Percentiles rank a stretch among this genome's conserved stretches.
Evolutionary conservation across 768 basidiomycete species (phyloP).

Genomic region (Auricularia cornea): DNA sequence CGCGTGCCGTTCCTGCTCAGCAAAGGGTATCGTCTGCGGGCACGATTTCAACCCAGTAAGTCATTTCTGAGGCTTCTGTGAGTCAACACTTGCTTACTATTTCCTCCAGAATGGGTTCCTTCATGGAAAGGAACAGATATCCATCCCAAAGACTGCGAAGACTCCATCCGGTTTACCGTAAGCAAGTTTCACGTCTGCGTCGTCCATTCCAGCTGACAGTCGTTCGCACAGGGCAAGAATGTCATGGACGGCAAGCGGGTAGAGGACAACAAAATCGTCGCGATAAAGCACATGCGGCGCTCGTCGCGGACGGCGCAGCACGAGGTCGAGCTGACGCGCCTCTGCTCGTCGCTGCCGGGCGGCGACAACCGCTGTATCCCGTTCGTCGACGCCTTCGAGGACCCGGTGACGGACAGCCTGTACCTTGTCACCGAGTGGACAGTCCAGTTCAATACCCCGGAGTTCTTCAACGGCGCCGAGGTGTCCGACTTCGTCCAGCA

Average conservation of each 20-base stretch:
- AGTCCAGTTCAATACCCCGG: not conserved
- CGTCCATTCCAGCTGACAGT: not conserved
- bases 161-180: not conserved
- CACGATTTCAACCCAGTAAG: not conserved
- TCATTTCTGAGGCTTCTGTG: not conserved
- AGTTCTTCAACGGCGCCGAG: not conserved
- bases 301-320: not conserved
- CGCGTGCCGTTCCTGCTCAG: not conserved
- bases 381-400: not conserved
- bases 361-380: not conserved
- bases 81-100: not conserved
- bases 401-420: not conserved
- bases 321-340: not conserved
- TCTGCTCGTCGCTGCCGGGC: not conserved
- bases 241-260: not conserved
- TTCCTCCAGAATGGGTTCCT: not conserved
- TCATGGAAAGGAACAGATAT: not conserved
- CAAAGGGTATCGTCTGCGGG: not conserved
- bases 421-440: not conserved
- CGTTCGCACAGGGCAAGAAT: not conserved
- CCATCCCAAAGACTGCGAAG: constrained; percentile 1
- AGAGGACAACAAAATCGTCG: not conserved
- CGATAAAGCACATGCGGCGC: not conserved
- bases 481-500: not conserved
- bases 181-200: not conserved